A percentile compares a stretch with the other conserved stretches of the same genome.
Evolutionary conservation across 352 stramenopile genomes (phyloP).

Genomic region (Halophytophthora polymorphica): DNA sequence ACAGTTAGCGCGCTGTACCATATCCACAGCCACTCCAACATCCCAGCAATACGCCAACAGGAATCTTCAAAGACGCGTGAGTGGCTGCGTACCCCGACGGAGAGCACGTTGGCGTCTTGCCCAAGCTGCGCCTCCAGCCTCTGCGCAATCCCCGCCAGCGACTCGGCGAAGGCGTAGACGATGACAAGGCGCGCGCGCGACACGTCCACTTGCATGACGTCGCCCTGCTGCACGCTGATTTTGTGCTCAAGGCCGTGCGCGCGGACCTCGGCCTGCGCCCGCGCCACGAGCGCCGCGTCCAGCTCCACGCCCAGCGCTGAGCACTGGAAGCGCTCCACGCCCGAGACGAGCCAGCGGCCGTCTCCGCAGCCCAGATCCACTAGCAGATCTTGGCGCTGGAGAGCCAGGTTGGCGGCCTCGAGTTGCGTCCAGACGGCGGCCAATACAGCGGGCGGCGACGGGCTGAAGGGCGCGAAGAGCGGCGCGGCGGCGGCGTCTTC

Average conservation of each 20-base stretch:
- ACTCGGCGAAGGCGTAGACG: slow-evolving; percentile 83
- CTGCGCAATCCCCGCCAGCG: slow-evolving; percentile 57
- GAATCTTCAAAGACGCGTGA: neutral
- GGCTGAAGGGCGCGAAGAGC: slow-evolving; percentile 77
- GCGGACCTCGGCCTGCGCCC: slow-evolving; percentile 25
- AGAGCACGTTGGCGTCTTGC: slow-evolving; percentile 50
- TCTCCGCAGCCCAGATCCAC: slow-evolving; percentile 84
- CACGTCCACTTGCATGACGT: slow-evolving; percentile 60
- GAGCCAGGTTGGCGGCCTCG: slow-evolving; percentile 5
- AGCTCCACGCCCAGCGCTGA: slow-evolving; percentile 70
- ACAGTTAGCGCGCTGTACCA: slow-evolving; percentile 1
- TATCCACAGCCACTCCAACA: neutral
- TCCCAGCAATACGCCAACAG: neutral
- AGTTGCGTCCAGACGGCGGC: slow-evolving; percentile 62
- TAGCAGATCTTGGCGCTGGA: slow-evolving; percentile 48
- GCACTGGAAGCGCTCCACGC: slow-evolving; percentile 54
- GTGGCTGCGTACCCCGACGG: slow-evolving; percentile 59
- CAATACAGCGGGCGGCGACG: slow-evolving; percentile 55
- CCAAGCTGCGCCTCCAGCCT: slow-evolving; percentile 41
- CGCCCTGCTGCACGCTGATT: slow-evolving; percentile 48
- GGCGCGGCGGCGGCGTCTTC: slow-evolving; percentile 9
- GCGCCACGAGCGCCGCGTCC: slow-evolving; percentile 46
- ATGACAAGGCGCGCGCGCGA: slow-evolving; percentile 61
- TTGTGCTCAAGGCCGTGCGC: slow-evolving; percentile 22
- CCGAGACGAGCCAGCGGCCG: slow-evolving; percentile 72